These are phyloP conservation scores for Aspergillus ustus DNA, from an alignment of 2,329 filamentous ascomycete species.

Conservation along the genomic window DNA sequence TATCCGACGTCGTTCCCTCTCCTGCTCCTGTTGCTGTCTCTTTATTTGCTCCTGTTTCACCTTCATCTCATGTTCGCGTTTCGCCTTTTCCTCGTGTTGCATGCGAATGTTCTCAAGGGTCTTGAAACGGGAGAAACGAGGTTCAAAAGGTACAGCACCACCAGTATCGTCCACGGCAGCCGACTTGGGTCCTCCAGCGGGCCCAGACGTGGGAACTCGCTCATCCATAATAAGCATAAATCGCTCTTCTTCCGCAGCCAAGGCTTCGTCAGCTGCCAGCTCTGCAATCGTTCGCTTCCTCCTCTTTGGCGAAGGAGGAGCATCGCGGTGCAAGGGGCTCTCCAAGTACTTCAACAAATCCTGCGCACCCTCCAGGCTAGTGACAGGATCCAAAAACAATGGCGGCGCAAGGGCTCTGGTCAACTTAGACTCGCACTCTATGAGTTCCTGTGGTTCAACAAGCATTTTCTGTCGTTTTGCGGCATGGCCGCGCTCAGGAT, in stretches of 20 bases:
- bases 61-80: slow-evolving; percentile 53
- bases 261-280: slow-evolving; percentile 90
- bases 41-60: slow-evolving; percentile 55
- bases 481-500: slow-evolving; percentile 54
- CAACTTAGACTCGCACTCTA: slow-evolving; percentile 76
- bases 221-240: slow-evolving; percentile 95
- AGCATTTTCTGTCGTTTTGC: slow-evolving; percentile 77
- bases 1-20: slow-evolving; percentile 53
- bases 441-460: slow-evolving; percentile 73
- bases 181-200: slow-evolving; percentile 62
- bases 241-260: slow-evolving; percentile 84
- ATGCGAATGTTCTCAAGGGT: slow-evolving; percentile 82
- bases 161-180: slow-evolving; percentile 75
- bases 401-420: slow-evolving; percentile 74
- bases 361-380: slow-evolving; percentile 70
- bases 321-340: slow-evolving; percentile 76
- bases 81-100: slow-evolving; percentile 72
- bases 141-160: slow-evolving; percentile 75
- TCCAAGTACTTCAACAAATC: slow-evolving; percentile 71
- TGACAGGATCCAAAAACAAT: slow-evolving; percentile 77
- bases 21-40: slow-evolving; percentile 53
- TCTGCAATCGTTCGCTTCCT: slow-evolving; percentile 94
- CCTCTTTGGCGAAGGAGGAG: slow-evolving; percentile 81
- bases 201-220: slow-evolving; percentile 64
- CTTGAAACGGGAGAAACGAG: slow-evolving; percentile 89